Percentiles rank a stretch among this genome's conserved stretches.
Conservation (phyloP, 805 yeast genomes). For the Pichia californica region DNA sequence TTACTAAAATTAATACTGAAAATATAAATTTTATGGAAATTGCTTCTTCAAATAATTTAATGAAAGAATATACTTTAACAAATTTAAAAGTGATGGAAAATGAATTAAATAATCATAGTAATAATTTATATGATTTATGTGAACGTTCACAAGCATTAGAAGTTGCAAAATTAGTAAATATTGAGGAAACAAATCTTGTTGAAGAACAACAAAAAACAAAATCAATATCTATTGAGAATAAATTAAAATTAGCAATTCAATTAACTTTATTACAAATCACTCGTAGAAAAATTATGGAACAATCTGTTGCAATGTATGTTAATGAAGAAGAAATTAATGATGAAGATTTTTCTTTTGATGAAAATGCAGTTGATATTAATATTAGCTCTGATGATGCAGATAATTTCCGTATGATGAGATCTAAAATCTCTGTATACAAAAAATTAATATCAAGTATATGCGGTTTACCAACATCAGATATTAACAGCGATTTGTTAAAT, state of each 20-base stretch:
- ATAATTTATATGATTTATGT: conserved; percentile 31
- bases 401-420: conserved; percentile 14
- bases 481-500: conserved; percentile 69
- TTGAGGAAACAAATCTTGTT: conserved; percentile 33
- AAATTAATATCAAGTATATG: conserved; percentile 70
- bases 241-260: conserved; percentile 29
- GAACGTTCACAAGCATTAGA: conserved; percentile 63
- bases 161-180: conserved; percentile 51
- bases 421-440: conserved; percentile 52
- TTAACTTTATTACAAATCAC: conserved; percentile 35
- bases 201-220: neutral
- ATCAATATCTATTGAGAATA: neutral
- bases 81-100: neutral
- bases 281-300: conserved; percentile 24
- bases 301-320: conserved; percentile 1
- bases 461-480: conserved; percentile 71
- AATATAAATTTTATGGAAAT: neutral
- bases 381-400: neutral
- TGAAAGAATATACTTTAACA: neutral
- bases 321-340: conserved; percentile 3
- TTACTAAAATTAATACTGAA: neutral
- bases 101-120: conserved; percentile 22
- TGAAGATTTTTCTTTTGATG: conserved; percentile 10
- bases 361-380: conserved; percentile 10
- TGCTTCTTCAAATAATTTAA: conserved; percentile 9